Evolutionary conservation across 2,329 filamentous ascomycete genomes (phyloP).

Genomic region (Pseudogymnoascus sp.): DNA sequence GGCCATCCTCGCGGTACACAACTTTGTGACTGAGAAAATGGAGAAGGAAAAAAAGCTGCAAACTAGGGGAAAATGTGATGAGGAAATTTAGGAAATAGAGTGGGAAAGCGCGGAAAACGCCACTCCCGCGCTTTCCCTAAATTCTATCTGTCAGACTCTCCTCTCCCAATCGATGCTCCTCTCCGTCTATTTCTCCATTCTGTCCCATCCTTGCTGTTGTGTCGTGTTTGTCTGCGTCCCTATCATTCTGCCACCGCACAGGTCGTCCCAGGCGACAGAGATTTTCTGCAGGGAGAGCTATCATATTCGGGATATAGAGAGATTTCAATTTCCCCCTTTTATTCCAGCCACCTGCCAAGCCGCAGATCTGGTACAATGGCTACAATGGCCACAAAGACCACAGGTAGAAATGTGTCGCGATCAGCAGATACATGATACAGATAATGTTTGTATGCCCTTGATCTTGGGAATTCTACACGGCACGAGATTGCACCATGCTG

Average conservation of each 20-base stretch:
- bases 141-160: not conserved
- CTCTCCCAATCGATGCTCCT: not conserved
- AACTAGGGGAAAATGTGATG: not conserved
- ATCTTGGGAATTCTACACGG: not conserved
- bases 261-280: not conserved
- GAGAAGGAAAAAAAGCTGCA: not conserved
- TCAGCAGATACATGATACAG: not conserved
- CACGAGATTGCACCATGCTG: not conserved
- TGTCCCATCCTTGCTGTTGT: not conserved
- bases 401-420: not conserved
- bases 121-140: not conserved
- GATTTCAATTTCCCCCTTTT: not conserved
- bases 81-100: not conserved
- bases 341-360: not conserved
- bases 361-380: not conserved
- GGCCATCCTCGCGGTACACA: not conserved
- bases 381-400: not conserved
- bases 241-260: not conserved
- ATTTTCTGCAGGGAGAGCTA: slow-evolving; percentile 2
- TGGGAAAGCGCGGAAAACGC: not conserved
- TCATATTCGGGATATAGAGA: not conserved
- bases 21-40: not conserved
- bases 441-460: slow-evolving; percentile 3
- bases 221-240: not conserved
- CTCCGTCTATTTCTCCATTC: not conserved